Conservation (phyloP, 2,329 filamentous ascomycete genomes). For the Xylariales sp. region DNA sequence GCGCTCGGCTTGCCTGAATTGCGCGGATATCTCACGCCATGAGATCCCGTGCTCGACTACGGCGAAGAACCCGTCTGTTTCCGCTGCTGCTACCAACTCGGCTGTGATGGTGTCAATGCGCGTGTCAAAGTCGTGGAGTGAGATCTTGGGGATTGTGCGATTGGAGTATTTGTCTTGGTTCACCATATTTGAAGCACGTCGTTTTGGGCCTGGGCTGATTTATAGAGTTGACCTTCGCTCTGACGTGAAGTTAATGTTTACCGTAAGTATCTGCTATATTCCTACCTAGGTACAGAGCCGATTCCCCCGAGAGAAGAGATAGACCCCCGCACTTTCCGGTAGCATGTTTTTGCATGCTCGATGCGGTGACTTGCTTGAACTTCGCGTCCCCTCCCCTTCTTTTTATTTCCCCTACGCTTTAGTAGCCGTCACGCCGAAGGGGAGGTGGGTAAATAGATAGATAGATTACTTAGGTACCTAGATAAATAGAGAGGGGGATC, state of each 20-base stretch:
- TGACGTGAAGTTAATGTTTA: background rate
- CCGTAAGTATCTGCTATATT: no score
- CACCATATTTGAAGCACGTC: conserved; percentile 39
- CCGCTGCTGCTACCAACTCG: conserved; percentile 64
- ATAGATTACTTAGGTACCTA: no score
- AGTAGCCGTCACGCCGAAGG: no score
- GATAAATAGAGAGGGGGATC: no score
- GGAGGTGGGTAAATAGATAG: no score
- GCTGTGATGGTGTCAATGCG: conserved; percentile 65
- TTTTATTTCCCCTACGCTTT: no score
- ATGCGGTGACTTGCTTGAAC: no score
- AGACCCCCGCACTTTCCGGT: no score
- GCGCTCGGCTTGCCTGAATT: conserved; percentile 61
- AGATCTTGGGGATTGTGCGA: conserved; percentile 63
- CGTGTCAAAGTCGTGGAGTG: conserved; percentile 62
- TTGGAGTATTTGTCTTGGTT: conserved; percentile 54
- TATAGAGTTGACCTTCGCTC: background rate
- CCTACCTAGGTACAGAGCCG: no score
- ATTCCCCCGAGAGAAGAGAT: no score
- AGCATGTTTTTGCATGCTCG: no score
- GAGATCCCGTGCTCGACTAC: conserved; percentile 67
- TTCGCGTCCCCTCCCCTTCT: no score
- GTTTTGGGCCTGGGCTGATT: background rate
- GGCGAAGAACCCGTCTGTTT: conserved; percentile 71
- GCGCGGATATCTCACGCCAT: conserved; percentile 59